Percentiles rank a stretch among this genome's conserved stretches.
Conservation (phyloP, 306 rosid species). For the Dalbergia oliveri region DNA sequence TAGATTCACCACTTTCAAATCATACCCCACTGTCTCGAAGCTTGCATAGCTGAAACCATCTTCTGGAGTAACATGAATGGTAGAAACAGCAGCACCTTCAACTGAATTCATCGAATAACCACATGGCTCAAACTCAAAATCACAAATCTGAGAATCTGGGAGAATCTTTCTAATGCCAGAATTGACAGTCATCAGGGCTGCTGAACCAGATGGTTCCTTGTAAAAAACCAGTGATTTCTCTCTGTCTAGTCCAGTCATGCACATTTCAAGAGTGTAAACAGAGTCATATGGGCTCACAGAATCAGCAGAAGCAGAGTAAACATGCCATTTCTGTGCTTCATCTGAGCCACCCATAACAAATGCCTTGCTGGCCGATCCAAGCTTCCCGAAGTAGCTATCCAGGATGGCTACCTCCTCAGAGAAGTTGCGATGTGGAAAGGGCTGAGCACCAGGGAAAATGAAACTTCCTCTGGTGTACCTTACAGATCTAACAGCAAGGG, state of each 20-base stretch:
- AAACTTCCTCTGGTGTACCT: constrained; percentile 73
- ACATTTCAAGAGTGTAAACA: constrained; percentile 70
- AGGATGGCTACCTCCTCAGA: constrained; percentile 65
- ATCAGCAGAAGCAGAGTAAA: constrained; percentile 65
- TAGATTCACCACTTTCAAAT: constrained; percentile 51
- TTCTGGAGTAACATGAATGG: constrained; percentile 69
- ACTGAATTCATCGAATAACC: constrained; percentile 79
- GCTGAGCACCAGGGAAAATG: constrained; percentile 73
- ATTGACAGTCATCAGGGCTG: constrained; percentile 59
- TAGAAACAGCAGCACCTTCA: constrained; percentile 69
- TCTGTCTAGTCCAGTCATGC: constrained; percentile 74
- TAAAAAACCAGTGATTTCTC: constrained; percentile 63
- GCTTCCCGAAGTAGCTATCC: constrained; percentile 63
- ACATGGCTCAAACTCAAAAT: constrained; percentile 75
- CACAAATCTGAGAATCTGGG: constrained; percentile 70
- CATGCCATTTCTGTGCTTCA: constrained; percentile 68
- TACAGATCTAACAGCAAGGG: constrained; percentile 60
- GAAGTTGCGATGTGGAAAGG: constrained; percentile 71
- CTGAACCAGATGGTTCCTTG: constrained; percentile 56
- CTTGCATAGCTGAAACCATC: constrained; percentile 79
- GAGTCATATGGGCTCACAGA: constrained; percentile 33
- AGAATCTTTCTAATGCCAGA: constrained; percentile 77
- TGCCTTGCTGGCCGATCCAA: constrained; percentile 64
- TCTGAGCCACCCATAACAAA: constrained; percentile 61
- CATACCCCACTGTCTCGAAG: constrained; percentile 73